These are phyloP conservation scores for Aleurites moluccanus DNA, from an alignment of 441 rosid genomes.

Conservation along the genomic window DNA sequence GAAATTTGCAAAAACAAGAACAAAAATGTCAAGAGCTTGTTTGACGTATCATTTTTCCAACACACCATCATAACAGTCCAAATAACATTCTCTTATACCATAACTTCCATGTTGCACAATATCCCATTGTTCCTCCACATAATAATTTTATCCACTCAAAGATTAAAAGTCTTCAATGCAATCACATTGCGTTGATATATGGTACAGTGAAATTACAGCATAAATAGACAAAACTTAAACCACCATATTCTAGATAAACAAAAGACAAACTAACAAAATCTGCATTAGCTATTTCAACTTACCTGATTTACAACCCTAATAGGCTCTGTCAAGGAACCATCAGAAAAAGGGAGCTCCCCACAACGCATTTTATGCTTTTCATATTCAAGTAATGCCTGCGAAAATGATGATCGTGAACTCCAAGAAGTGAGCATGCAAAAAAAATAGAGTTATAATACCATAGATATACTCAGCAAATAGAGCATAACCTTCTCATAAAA, in stretches of 20 bases:
- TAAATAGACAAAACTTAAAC: neutral
- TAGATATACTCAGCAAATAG: neutral
- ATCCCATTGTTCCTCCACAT: neutral
- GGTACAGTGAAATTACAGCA: neutral
- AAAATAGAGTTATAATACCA: neutral
- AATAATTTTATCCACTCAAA: neutral
- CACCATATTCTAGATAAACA: neutral
- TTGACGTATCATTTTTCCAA: neutral
- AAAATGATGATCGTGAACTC: constrained; percentile 12
- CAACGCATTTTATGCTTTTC: constrained; percentile 54
- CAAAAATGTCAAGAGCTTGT: no score
- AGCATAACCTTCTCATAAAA: constrained; percentile 68
- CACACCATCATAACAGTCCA: neutral
- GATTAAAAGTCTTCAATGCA: neutral
- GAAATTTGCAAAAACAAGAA: neutral
- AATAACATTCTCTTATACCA: neutral
- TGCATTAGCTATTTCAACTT: constrained; percentile 16
- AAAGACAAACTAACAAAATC: neutral
- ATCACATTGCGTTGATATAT: neutral
- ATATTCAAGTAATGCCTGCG: constrained; percentile 66
- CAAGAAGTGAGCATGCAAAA: neutral
- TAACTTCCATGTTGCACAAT: neutral
- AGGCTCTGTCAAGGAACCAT: constrained; percentile 40
- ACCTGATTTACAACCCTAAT: constrained; percentile 53
- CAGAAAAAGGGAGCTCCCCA: constrained; percentile 50